Base-by-base conservation (phyloP, 1,284 basidiomycete genomes). In the Exobasidium rhododendri region DNA sequence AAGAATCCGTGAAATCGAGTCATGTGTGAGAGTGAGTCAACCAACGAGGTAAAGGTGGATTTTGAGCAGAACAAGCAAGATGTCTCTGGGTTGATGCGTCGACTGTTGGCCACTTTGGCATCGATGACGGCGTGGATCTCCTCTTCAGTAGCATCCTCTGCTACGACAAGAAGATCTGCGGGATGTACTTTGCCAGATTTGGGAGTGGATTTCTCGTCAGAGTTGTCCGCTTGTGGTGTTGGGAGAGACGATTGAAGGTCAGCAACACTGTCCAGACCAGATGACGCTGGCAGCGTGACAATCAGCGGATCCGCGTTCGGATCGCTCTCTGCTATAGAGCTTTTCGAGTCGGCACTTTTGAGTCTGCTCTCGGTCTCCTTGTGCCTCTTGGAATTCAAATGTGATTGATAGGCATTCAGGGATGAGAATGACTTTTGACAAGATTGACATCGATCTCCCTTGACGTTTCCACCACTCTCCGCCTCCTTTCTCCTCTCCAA, bases 381-480 rank as follows among this genome's bases (percentile, higher is more conserved):
- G 82, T 98, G 94, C 80, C 90, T 94, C 79, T 89, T 94, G 1
- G 92, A 94, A 76, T 86, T 85, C 31, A 94, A 80, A 78, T 98
- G 96, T 3, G 92, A 89, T 26, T 86, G 83, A 80, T 90, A 94
- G 1, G 93, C 90, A 81, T 94, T 94, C 70, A 91, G 88, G 0
- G 91, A 90, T 0, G 89, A 87, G 78, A 97, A 98, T 0, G 84
- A 83, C 83, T 98, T 98, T 69, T 85, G 86, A 88, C 93, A 97
- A n/a, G 86, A 80, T 43, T 87, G 85, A 77, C 94, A 97, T 10
- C 83, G 83, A 40, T 87, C 84, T 22, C 85, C 86, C 68, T 86
- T 87, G 1, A 83, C 80, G 46, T 10, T 50, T 26, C 55, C 54
- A 55, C 63, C 56, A 24, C 53, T 32, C 28, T 64, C 52, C 14